Conservation (phyloP, 2,329 filamentous ascomycete genomes). For the Xylaria multiplex region DNA sequence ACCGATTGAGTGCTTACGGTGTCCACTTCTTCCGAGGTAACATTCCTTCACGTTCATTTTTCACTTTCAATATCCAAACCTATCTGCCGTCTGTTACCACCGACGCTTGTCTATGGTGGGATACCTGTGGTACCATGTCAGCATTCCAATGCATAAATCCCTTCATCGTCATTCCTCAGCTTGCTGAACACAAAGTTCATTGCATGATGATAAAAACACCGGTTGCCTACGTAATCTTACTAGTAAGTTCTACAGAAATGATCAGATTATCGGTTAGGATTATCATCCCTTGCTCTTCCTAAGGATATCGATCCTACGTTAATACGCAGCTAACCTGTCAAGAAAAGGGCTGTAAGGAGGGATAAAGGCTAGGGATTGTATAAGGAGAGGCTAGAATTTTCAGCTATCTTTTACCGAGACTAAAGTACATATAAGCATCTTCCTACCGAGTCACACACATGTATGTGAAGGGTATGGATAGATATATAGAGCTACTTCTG, state of each 20-base stretch:
- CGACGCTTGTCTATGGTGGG: neutral
- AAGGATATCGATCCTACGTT: conserved; percentile 15
- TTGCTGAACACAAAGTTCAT: conserved; percentile 12
- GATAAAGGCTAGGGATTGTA: neutral
- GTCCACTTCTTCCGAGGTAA: neutral
- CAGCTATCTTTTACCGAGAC: neutral
- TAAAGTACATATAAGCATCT: neutral
- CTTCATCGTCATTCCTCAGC: neutral
- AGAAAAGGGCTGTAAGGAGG: neutral
- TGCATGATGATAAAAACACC: neutral
- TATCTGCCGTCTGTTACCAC: neutral
- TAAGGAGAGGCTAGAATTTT: conserved; percentile 7
- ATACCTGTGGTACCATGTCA: conserved; percentile 16
- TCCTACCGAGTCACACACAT: neutral
- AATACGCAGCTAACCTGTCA: neutral
- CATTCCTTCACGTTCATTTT: neutral
- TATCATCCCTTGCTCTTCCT: conserved; percentile 4
- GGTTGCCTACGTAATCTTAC: neutral
- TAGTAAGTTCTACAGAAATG: neutral
- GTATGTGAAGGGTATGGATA: neutral
- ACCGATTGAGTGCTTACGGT: conserved; percentile 19
- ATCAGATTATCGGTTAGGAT: conserved; percentile 4
- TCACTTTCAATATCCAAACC: neutral
- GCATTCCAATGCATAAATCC: neutral
- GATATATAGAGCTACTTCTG: neutral